A percentile compares a stretch with the other conserved stretches of the same genome.
Evolutionary conservation across 2,329 filamentous ascomycete genomes (phyloP).

Genomic region (Stachybotrys chlorohalonatus): DNA sequence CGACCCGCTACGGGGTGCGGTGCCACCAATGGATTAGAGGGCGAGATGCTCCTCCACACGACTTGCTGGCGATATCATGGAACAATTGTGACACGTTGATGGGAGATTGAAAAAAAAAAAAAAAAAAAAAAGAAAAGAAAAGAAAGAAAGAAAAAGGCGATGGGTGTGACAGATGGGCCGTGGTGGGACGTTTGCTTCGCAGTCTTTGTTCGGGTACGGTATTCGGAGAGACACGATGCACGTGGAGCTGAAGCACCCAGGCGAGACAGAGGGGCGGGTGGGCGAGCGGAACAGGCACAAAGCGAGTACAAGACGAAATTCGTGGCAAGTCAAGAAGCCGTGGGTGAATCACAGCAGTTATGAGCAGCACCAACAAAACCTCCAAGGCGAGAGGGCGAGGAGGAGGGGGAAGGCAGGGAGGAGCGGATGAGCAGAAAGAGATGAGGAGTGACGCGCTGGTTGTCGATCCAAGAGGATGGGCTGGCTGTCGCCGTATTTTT

Average conservation of each 20-base stretch:
- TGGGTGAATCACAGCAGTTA: too few relatives aligned
- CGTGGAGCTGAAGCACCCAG: not conserved
- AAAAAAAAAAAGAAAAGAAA: not conserved
- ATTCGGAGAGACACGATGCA: not conserved
- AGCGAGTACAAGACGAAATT: not conserved
- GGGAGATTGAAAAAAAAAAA: too few relatives aligned
- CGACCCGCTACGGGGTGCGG: not conserved
- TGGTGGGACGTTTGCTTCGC: not conserved
- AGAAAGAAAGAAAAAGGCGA: not conserved
- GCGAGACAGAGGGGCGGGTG: not conserved
- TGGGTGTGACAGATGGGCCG: not conserved
- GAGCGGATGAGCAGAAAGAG: not conserved
- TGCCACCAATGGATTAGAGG: not conserved
- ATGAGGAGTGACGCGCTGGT: not conserved
- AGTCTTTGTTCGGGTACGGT: not conserved
- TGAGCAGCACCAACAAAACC: too few relatives aligned
- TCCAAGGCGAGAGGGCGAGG: not conserved
- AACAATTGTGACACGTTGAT: not conserved
- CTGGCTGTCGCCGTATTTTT: not conserved
- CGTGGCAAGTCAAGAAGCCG: too few relatives aligned
- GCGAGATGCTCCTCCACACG: not conserved
- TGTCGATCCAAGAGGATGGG: not conserved
- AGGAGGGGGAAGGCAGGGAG: not conserved
- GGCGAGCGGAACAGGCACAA: not conserved
- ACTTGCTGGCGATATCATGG: not conserved